Evolutionary conservation across 2,329 filamentous ascomycete species (phyloP), one percentile per base, ranked within the genome.

Genomic region (Xylariaceae sp.): DNA sequence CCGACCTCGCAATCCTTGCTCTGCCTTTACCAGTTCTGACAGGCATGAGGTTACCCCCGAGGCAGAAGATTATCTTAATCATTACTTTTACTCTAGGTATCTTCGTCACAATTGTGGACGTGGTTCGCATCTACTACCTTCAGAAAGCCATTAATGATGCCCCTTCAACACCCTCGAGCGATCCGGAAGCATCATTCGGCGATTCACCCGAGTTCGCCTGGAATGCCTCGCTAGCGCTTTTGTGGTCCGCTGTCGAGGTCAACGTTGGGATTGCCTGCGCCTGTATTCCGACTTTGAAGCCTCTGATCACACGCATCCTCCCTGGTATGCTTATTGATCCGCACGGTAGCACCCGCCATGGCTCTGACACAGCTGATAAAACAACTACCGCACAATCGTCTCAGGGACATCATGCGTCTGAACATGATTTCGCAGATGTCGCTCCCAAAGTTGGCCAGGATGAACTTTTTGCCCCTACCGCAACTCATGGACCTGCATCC

Each of bases 161-260:
- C 1, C 76, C 79, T 2, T 75, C 70, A 0, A 69, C 67, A 6
- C 36, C 67, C 1, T 75, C 76, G 1, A 70, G 65, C 37, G 72
- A 79, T 53, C 71, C 74, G 1, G 66, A 72, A 7, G 74, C 78
- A 9, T 74, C 76, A 6, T 85, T 86, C 50, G 83, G 83, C 6
- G 78, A 77, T 39, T 79, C 80, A 39, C 67, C 73, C 2, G 78
- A 86, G 56, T 87, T 86, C 66, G 76, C 82, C 52, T 91, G 86
- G 87, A 92, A 94, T 69, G 90, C 91, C 0, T 91, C 91, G 0
- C 76, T 92, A 4, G 91, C 91, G 0, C 88, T 96, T 69, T 94
- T 96, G 90, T 98, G 93, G 94, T 94, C 90, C 14, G 90, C 89
- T 11, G 87, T 97, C 51, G 93, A 97, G 73, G 92, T 96, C 69